phyloP scores from a whole-genome alignment of 2,329 filamentous ascomycete species.

The Fusarium sp. region DNA sequence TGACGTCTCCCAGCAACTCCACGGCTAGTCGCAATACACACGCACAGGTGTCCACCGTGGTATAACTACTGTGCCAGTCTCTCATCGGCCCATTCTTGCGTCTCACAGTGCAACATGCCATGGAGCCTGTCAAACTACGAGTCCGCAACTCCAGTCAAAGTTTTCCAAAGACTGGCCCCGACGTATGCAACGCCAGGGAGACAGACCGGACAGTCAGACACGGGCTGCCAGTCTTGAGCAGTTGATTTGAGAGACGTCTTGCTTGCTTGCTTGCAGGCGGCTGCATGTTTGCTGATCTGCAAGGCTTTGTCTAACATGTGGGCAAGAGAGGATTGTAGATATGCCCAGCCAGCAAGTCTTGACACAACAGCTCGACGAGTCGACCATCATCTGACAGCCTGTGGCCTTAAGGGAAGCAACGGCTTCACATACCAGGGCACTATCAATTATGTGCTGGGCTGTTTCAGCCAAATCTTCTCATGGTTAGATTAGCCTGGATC shows the following conservation, averaged over 20 bases:
- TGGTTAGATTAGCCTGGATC: too few relatives aligned
- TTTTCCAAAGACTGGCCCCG: background rate
- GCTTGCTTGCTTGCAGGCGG: conserved; percentile 17
- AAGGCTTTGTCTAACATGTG: conserved; percentile 13
- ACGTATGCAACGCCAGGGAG: conserved; percentile 9
- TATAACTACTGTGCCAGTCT: background rate
- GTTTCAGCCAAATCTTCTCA: conserved; percentile 22
- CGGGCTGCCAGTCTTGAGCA: conserved; percentile 23
- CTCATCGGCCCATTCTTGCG: conserved; percentile 30
- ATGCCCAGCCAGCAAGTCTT: background rate
- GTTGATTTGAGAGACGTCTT: conserved; percentile 3
- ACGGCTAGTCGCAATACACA: conserved; percentile 1
- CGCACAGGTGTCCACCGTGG: background rate
- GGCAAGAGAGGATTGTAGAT: background rate
- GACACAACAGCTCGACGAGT: conserved; percentile 7
- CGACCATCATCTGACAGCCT: background rate
- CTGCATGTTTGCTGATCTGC: conserved; percentile 40
- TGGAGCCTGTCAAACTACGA: conserved; percentile 25
- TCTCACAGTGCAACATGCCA: conserved; percentile 19
- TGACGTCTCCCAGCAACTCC: conserved; percentile 20
- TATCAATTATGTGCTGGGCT: conserved; percentile 1
- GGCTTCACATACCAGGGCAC: background rate
- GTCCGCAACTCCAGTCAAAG: conserved; percentile 1
- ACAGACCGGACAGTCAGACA: conserved; percentile 38
- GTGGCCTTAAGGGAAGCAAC: background rate